A percentile compares a stretch with the other conserved stretches of the same genome.
Evolutionary conservation across 768 basidiomycete species (phyloP).

Genomic region (Macrocybe gigantea): DNA sequence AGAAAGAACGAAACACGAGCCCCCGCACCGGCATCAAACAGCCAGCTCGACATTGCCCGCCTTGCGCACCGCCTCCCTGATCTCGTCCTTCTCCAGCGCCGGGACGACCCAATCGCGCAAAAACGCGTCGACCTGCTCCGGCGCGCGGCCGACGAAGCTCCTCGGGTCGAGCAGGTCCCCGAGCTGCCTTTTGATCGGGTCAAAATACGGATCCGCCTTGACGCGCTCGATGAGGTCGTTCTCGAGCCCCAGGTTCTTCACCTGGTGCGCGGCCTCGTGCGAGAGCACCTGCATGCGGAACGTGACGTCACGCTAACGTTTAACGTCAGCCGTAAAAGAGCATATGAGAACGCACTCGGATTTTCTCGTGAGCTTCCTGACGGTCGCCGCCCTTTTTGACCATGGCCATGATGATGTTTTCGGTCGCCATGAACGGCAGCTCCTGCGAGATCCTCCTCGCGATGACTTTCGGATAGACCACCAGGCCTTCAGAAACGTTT

Average conservation of each 20-base stretch:
- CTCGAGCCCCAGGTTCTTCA: slow-evolving; percentile 90
- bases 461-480: slow-evolving; percentile 98
- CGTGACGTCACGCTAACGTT: background rate
- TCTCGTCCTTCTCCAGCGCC: slow-evolving; percentile 58
- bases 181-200: slow-evolving; percentile 76
- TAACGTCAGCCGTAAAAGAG: background rate
- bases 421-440: slow-evolving; percentile 99
- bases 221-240: slow-evolving; percentile 95
- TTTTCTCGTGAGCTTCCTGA: slow-evolving; percentile 95
- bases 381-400: slow-evolving; percentile 94
- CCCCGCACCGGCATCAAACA: slow-evolving; percentile 30
- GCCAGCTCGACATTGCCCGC: slow-evolving; percentile 60
- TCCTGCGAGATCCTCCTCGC: slow-evolving; percentile 89
- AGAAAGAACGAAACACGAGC: too few species aligned
- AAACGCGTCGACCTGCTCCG: slow-evolving; percentile 91
- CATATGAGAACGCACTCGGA: slow-evolving; percentile 49
- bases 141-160: slow-evolving; percentile 91
- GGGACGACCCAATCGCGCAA: slow-evolving; percentile 83
- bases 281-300: slow-evolving; percentile 62
- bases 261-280: slow-evolving; percentile 90
- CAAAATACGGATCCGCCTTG: slow-evolving; percentile 78
- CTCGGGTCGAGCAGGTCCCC: slow-evolving; percentile 76
- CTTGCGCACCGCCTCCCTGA: slow-evolving; percentile 44
- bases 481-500: slow-evolving; percentile 96
- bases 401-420: slow-evolving; percentile 99